Conservation (phyloP, 768 basidiomycete genomes). For the Amanita brunnescens region DNA sequence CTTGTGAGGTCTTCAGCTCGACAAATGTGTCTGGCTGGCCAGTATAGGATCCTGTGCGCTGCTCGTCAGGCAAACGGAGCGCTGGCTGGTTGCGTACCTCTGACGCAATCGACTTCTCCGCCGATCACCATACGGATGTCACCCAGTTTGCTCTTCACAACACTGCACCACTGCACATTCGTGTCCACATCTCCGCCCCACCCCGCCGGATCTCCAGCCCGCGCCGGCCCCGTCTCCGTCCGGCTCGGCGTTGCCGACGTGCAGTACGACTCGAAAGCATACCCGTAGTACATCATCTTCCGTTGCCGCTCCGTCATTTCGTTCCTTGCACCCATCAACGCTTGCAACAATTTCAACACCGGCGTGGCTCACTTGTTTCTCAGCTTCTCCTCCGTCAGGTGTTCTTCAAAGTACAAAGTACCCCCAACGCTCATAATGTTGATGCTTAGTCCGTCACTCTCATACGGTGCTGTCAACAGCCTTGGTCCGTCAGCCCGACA, state of each 20-base stretch:
- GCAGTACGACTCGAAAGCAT: slow-evolving; percentile 86
- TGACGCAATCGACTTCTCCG: slow-evolving; percentile 87
- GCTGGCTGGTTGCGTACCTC: slow-evolving; percentile 36
- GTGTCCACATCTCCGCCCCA: slow-evolving; percentile 84
- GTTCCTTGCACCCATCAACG: slow-evolving; percentile 34
- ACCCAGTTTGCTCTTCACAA: slow-evolving; percentile 80
- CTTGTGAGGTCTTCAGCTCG: slow-evolving; percentile 80
- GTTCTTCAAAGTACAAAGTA: slow-evolving; percentile 70
- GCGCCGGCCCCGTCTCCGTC: slow-evolving; percentile 12
- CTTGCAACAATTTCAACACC: not conserved
- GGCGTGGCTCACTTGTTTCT: slow-evolving; percentile 48
- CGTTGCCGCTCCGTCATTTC: slow-evolving; percentile 56
- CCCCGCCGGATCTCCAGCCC: slow-evolving; percentile 30
- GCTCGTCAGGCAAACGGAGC: slow-evolving; percentile 3
- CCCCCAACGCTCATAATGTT: slow-evolving; percentile 74
- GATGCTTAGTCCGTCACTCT: slow-evolving; percentile 68
- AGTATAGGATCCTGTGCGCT: slow-evolving; percentile 43
- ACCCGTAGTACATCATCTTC: slow-evolving; percentile 71
- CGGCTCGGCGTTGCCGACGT: slow-evolving; percentile 39
- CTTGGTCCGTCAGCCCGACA: slow-evolving; percentile 10
- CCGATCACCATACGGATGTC: slow-evolving; percentile 67
- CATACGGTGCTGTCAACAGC: slow-evolving; percentile 44
- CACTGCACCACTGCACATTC: slow-evolving; percentile 85
- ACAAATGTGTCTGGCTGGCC: slow-evolving; percentile 63
- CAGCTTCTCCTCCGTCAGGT: slow-evolving; percentile 48